Conservation (phyloP, 202 grass and related monocot genomes). For the Alloteropsis angusta region DNA sequence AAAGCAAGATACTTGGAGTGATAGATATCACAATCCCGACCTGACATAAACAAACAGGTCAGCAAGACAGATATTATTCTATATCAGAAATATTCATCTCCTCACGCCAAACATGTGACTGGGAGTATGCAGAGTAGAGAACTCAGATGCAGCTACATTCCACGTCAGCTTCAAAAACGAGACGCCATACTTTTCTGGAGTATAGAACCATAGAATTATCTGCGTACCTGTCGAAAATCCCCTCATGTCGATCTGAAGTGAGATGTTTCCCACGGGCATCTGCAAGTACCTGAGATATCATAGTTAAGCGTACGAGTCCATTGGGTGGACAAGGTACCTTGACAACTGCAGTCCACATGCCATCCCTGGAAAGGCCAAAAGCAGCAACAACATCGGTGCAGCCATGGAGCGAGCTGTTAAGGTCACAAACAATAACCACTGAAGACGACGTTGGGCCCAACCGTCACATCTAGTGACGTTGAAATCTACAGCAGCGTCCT, state of each 20-base stretch:
- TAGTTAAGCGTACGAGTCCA: not conserved
- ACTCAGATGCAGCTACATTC: not conserved
- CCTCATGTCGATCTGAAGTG: not conserved
- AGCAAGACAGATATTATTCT: not conserved
- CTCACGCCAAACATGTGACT: constrained; percentile 6
- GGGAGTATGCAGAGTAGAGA: not conserved
- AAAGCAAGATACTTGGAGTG: not conserved
- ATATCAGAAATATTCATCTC: not conserved
- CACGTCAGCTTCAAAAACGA: not conserved
- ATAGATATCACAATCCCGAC: not conserved
- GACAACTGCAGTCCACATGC: constrained; percentile 19
- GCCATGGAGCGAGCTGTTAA: not conserved
- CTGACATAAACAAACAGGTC: not conserved
- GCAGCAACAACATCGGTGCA: not conserved
- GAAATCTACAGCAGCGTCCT: not conserved
- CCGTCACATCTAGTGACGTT: not conserved
- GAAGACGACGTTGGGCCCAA: constrained; percentile 8
- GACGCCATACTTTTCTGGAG: not conserved
- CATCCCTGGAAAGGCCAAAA: not conserved
- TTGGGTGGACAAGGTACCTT: constrained; percentile 10
- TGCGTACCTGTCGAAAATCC: not conserved
- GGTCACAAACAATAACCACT: not conserved
- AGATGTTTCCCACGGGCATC: not conserved
- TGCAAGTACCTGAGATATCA: not conserved
- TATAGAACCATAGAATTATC: not conserved